A percentile compares a stretch with the other conserved stretches of the same genome.
Conservation (phyloP, 2,329 filamentous ascomycete genomes). For the Clonostachys rhizophaga region DNA sequence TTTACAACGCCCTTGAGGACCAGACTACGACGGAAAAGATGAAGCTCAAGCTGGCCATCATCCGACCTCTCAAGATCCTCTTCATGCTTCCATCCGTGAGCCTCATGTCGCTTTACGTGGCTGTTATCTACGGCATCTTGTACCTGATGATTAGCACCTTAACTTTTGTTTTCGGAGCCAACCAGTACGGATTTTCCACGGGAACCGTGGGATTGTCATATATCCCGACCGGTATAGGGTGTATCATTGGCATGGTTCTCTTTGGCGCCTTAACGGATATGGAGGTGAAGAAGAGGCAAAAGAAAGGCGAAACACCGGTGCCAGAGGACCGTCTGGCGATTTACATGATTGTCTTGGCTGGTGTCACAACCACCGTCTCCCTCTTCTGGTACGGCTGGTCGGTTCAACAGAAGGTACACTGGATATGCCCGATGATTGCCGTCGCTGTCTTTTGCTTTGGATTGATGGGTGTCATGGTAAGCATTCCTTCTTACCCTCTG, state of each 20-base stretch:
- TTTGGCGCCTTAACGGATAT: slow-evolving; percentile 4
- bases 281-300: slow-evolving; percentile 1
- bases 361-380: slow-evolving; percentile 2
- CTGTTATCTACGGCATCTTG: slow-evolving; percentile 46
- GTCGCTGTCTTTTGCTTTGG: slow-evolving; percentile 36
- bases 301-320: neutral
- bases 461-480: slow-evolving; percentile 22
- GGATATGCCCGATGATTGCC: slow-evolving; percentile 27
- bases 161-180: slow-evolving; percentile 36
- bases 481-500: slow-evolving; percentile 2
- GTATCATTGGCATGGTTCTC: slow-evolving; percentile 1
- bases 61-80: slow-evolving; percentile 44
- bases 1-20: slow-evolving; percentile 41
- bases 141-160: slow-evolving; percentile 54
- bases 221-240: slow-evolving; percentile 9
- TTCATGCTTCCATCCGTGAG: slow-evolving; percentile 40
- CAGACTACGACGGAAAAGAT: slow-evolving; percentile 19
- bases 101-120: slow-evolving; percentile 38
- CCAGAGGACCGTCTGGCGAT: slow-evolving; percentile 1
- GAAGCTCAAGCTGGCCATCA: slow-evolving; percentile 28
- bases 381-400: slow-evolving; percentile 1
- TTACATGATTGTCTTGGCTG: neutral
- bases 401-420: neutral
- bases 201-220: slow-evolving; percentile 12
- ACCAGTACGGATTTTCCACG: slow-evolving; percentile 29